Evolutionary conservation across 2,329 filamentous ascomycete species (phyloP), one percentile per base, ranked within the genome.

Genomic region (Pestalotiopsis sp.): DNA sequence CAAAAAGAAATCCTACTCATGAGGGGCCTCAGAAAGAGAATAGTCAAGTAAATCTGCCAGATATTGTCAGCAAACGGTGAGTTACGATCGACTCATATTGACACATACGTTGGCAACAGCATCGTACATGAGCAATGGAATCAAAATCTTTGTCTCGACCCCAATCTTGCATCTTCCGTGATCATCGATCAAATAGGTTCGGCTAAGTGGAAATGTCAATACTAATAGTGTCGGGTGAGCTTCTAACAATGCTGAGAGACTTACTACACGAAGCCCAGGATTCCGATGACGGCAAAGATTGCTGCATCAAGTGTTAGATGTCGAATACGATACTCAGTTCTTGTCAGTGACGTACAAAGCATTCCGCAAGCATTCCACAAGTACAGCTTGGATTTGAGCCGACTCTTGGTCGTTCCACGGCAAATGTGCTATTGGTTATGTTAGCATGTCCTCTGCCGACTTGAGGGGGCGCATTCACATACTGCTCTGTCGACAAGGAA

Each of bases 361-460:
- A 62, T 62, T 12, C 59, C 59, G n/a, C 27, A 36, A 1, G 27
- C 38, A 20, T 62, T 62, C 59, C 59, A 62, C 20, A 62, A 12
- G 38, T 62, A 62, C 27, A 62, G 31, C 36, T 62, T 62, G 59
- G 59, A 62, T n/a, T 39, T 39, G n/a, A 39, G 36, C 38, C 59
- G 59, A n/a, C 59, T 62, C 31, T 62, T 62, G 25, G 27, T 39
- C 20, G 59, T 62, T 6, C 59, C 31, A 17, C 59, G 59, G 31
- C 27, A 36, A 2, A 62, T 62, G 31, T 62, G 59, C 59, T 62
- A 23, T 52, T 17, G 2, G 31, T 11, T n/a, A 17, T 11, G 17
- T 62, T 39, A 62, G 31, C 14, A 13, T n/a, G 17, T 17, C 12
- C 12, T 62, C 59, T 39, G 25, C 17, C 11, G 12, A 7, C 27